Base-by-base conservation (phyloP, 2,329 filamentous ascomycete species). In the Boeremia exigua region DNA sequence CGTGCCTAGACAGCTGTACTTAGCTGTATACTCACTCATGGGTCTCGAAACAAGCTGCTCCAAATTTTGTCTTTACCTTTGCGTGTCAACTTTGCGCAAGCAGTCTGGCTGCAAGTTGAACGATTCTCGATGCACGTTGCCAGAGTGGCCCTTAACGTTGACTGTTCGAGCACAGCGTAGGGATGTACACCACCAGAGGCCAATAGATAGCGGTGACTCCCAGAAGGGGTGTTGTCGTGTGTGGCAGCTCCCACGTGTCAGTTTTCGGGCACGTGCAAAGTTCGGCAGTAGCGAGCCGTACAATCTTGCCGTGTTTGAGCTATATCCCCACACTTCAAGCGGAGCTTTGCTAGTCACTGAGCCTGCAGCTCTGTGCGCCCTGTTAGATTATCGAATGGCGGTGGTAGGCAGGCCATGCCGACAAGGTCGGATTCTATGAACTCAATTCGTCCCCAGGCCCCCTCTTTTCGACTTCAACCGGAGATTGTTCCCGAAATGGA, bases 261-360 rank as follows among this genome's bases (percentile, higher is more conserved):
- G 11, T 14, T 11, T 29, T 39, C 28, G 29, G 27, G 37, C 43
- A 38, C 38, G 38, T 29, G 40, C 32, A 32, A 54, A 37, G 38
- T 38, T 54, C 44, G 44, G 37, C 38, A 54, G 32, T 32, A 32
- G 12, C 19, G 17, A 48, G 51, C 38, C 51, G 44, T 27, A 15
- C 43, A 9, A 32, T 30, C 30, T 36, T 37, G 44, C 43, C 37
- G 44, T 15, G 23, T 37, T 6, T 12, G 32, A 48, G 15, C 25
- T 12, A 15, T 37, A 37, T 48, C 37, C 51, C 37, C 50, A 54
- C 44, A 54, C 30, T 17, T 6, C 8, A 23, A 47, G n/a, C 9
- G 17, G 15, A 28, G 15, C 30, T 15, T 27, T 25, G 12, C 43
- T 39, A 25, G 14, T 12, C 37, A 17, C 30, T n/a, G 9, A 29